Percentiles rank a stretch among this genome's conserved stretches.
Conservation (phyloP, 768 basidiomycete species). For the Collybiopsis luxurians region DNA sequence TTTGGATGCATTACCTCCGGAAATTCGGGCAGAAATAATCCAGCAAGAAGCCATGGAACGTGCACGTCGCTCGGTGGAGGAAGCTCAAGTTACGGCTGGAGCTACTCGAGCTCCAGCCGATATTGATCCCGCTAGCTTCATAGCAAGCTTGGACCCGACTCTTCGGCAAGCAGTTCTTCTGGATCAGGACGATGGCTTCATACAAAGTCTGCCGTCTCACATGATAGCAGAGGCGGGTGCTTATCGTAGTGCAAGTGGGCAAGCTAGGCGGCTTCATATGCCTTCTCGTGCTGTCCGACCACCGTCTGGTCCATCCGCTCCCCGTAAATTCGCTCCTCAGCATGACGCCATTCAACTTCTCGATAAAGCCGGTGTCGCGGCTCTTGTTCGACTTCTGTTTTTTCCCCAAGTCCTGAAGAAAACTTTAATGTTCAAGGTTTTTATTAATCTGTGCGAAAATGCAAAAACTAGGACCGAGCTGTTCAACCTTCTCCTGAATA, state of each 20-base stretch:
- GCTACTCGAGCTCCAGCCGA: constrained; percentile 53
- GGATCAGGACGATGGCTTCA: constrained; percentile 84
- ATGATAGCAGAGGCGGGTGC: constrained; percentile 82
- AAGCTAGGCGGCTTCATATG: constrained; percentile 25
- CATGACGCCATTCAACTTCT: constrained; percentile 93
- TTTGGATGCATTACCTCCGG: constrained; percentile 92
- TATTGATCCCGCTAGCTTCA: constrained; percentile 87
- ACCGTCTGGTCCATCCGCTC: constrained; percentile 24
- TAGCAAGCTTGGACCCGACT: constrained; percentile 87
- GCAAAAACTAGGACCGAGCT: constrained; percentile 86
- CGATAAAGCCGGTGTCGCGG: constrained; percentile 85
- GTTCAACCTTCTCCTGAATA: constrained; percentile 90
- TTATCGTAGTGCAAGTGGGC: constrained; percentile 50
- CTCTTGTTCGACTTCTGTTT: constrained; percentile 89
- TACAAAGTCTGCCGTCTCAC: constrained; percentile 77
- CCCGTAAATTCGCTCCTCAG: constrained; percentile 51
- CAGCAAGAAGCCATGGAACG: constrained; percentile 91
- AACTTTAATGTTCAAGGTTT: constrained; percentile 80
- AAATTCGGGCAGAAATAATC: constrained; percentile 94
- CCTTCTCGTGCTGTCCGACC: constrained; percentile 19
- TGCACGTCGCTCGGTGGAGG: constrained; percentile 47
- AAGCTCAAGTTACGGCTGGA: constrained; percentile 33
- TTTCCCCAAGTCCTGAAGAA: constrained; percentile 92
- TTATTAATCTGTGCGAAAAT: constrained; percentile 96
- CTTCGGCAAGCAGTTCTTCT: constrained; percentile 88